Conservation (phyloP, 192 early-diverging fungal genomes). For the Blastocladiella britannica region DNA sequence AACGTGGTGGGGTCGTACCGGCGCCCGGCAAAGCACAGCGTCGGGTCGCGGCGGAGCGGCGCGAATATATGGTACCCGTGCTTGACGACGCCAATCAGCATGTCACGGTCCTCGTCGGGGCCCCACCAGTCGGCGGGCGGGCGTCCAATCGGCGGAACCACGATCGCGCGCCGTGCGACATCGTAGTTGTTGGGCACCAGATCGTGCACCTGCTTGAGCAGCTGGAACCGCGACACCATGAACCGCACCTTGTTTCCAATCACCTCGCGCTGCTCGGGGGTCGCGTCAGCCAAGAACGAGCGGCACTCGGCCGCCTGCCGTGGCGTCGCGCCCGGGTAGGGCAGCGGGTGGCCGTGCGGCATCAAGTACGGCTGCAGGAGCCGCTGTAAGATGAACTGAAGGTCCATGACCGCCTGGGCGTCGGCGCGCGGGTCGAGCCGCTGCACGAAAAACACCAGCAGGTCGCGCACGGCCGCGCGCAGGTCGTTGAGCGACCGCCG, state of each 20-base stretch:
- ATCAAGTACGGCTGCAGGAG: conserved; percentile 5
- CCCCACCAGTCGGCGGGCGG: conserved; percentile 51
- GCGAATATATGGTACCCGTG: conserved; percentile 41
- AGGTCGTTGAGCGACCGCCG: conserved; percentile 34
- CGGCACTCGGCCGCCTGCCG: conserved; percentile 41
- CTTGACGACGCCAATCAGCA: conserved; percentile 53
- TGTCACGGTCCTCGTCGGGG: conserved; percentile 48
- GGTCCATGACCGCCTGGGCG: conserved; percentile 34
- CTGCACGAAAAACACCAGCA: conserved; percentile 27
- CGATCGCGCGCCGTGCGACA: conserved; percentile 27
- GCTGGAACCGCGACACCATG: conserved; percentile 44
- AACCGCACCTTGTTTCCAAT: conserved; percentile 46
- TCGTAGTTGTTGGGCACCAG: conserved; percentile 42
- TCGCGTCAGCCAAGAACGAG: conserved; percentile 48
- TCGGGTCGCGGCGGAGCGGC: conserved; percentile 20
- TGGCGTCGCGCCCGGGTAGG: conserved; percentile 40
- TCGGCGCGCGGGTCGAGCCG: conserved; percentile 30
- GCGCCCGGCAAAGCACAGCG: conserved; percentile 15
- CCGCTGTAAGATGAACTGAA: conserved; percentile 23
- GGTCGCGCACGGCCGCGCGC: conserved; percentile 26
- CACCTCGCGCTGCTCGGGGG: conserved; percentile 52
- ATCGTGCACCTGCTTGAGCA: conserved; percentile 53
- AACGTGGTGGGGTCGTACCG: conserved; percentile 7
- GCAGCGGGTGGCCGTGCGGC: conserved; percentile 26
- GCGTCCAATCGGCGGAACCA: conserved; percentile 32